Evolutionary conservation across 2,329 filamentous ascomycete genomes (phyloP), one percentile per base, ranked within the genome.

Genomic region (Rasamsonia emersonii): DNA sequence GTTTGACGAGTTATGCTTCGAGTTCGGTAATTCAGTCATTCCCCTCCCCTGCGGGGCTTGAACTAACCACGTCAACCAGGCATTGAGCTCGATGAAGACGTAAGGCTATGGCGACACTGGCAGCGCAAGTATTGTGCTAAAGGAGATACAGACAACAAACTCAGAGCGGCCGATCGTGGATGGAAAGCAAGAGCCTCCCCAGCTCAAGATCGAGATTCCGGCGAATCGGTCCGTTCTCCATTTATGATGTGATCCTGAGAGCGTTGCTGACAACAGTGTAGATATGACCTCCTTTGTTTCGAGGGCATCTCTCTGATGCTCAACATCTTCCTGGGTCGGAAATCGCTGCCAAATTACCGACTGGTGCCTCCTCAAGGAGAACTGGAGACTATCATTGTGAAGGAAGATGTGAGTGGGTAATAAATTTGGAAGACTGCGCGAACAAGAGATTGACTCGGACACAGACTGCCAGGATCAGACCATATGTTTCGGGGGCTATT

Each of bases 1-100:
- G 54, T 98, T 98, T 56, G 91, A 98, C 62, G 83, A 93, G 55
- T 72, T 98, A 48, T 96, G 91, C 64, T 98, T 98, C 73, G 89
- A 98, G 53, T 98, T 94, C 56, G 88, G 88, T 67, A 59, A 43
- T 61, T 55, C 33, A 37, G 17, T 33, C 30, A 32, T 37, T 6
- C 24, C 10, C 28, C 17, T 14, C 28, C 28, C 33, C 31, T 36
- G 33, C 43, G 48, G 49, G 44, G 35, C 43, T 40, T 14, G 11
- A 37, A 44, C 54, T 64, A 40, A 62, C 42, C 29, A n/a, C 32
- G 38, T 31, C 15, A 39, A 44, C 33, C 40, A 71, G 72, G 72
- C 38, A 93, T 98, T 56, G 91, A 98, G 64, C 75, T 98, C 47
- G 91, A 98, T 66, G 89, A 96, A 67, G 91, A 98, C 61, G 68